Percentiles rank a stretch among this genome's conserved stretches.
phyloP scores from a whole-genome alignment of 2,329 filamentous ascomycete species.

The Aspergillus quadricinctus region DNA sequence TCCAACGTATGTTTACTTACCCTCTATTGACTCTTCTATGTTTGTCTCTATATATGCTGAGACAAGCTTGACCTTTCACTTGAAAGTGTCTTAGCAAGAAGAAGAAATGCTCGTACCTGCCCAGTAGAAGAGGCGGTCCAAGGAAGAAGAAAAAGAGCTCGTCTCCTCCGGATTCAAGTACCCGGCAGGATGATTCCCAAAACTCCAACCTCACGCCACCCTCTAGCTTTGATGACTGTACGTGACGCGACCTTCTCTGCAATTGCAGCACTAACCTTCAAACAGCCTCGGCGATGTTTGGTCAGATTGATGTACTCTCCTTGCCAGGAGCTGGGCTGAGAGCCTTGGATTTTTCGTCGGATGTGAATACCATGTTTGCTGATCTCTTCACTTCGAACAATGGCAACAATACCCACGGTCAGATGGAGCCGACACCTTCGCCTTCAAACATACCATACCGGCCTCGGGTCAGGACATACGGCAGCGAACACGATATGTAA shows the following conservation, averaged over 20 bases:
- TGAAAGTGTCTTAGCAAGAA: slow-evolving; percentile 37
- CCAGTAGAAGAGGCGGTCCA: slow-evolving; percentile 43
- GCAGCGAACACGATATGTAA: slow-evolving; percentile 39
- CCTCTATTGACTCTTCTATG: background rate
- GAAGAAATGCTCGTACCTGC: slow-evolving; percentile 39
- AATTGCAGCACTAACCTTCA: slow-evolving; percentile 18
- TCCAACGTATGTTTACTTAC: slow-evolving; percentile 33
- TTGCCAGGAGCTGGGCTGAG: slow-evolving; percentile 38
- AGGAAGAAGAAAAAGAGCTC: slow-evolving; percentile 37
- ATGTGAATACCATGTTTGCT: slow-evolving; percentile 37
- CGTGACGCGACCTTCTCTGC: slow-evolving; percentile 7
- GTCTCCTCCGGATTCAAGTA: slow-evolving; percentile 16
- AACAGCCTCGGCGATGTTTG: slow-evolving; percentile 33
- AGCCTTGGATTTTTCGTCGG: slow-evolving; percentile 34
- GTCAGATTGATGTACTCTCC: slow-evolving; percentile 39
- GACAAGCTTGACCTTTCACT: slow-evolving; percentile 1
- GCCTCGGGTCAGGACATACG: slow-evolving; percentile 36
- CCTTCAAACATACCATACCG: slow-evolving; percentile 22
- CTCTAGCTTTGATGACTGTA: slow-evolving; percentile 31
- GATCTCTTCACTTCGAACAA: slow-evolving; percentile 28
- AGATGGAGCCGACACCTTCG: slow-evolving; percentile 26
- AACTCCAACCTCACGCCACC: slow-evolving; percentile 20
- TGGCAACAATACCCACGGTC: slow-evolving; percentile 19
- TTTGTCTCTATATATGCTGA: slow-evolving; percentile 7
- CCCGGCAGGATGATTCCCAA: slow-evolving; percentile 16